phyloP scores from a whole-genome alignment of 768 basidiomycete genomes.

The Suillus ampliporus region DNA sequence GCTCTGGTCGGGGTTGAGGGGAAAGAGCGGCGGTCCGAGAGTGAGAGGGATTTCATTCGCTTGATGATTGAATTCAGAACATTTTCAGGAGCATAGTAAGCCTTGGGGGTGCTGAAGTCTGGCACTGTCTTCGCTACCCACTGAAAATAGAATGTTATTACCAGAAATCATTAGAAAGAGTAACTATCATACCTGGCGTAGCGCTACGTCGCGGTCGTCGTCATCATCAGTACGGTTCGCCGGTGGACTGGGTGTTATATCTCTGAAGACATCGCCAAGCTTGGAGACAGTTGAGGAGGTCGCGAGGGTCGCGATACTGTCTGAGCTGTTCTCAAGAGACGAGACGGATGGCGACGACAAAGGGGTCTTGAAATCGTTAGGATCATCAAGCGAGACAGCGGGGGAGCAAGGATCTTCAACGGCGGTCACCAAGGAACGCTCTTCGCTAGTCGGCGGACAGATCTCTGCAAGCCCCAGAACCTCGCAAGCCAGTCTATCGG shows the following conservation, averaged over 20 bases:
- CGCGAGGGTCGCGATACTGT: background rate
- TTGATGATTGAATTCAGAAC: slow-evolving; percentile 3
- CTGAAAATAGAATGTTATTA: background rate
- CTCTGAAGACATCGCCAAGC: background rate
- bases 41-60: slow-evolving; percentile 5
- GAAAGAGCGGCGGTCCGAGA: background rate
- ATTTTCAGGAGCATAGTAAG: background rate
- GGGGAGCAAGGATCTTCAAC: background rate
- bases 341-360: background rate
- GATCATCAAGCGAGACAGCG: background rate
- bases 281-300: background rate
- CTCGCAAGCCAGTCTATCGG: background rate
- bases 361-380: slow-evolving; percentile 1
- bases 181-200: background rate
- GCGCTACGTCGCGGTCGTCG: background rate
- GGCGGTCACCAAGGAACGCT: background rate
- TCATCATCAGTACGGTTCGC: background rate
- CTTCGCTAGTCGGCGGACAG: background rate
- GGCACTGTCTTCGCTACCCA: background rate
- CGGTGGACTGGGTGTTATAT: background rate
- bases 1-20: slow-evolving; percentile 2
- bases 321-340: background rate
- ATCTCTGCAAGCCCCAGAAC: background rate
- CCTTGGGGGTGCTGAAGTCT: background rate
- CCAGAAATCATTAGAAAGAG: background rate